These are phyloP conservation scores for Colletotrichum cordylinicola DNA, from an alignment of 2,329 filamentous ascomycete genomes.

Conservation along the genomic window DNA sequence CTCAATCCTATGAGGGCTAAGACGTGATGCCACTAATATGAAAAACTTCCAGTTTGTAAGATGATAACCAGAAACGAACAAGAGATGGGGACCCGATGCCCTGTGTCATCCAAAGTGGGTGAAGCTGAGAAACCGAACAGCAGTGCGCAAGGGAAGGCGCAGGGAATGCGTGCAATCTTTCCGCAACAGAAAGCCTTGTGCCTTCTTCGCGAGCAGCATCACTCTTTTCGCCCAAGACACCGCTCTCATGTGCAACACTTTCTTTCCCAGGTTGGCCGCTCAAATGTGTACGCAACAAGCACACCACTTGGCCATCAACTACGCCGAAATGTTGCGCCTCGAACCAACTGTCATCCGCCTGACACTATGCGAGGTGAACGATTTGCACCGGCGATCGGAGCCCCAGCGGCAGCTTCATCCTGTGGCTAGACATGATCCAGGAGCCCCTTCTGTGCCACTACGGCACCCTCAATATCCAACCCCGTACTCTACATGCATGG, in stretches of 20 bases:
- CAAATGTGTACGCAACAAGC: neutral
- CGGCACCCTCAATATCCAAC: neutral
- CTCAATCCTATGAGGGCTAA: neutral
- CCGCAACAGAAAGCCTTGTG: neutral
- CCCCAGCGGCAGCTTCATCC: neutral
- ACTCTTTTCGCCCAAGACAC: neutral
- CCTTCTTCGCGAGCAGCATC: neutral
- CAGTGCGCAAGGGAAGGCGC: neutral
- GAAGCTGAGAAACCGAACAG: neutral
- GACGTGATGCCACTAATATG: neutral
- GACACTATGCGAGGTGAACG: slow-evolving; percentile 46
- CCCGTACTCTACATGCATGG: neutral
- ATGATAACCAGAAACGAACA: neutral
- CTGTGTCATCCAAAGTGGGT: neutral
- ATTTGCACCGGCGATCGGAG: slow-evolving; percentile 30
- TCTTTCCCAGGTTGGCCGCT: neutral
- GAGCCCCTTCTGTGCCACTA: neutral
- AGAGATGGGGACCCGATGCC: neutral
- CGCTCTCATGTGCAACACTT: neutral
- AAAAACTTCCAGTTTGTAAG: neutral
- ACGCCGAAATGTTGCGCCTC: slow-evolving; percentile 44
- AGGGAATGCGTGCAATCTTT: neutral
- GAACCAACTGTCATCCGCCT: slow-evolving; percentile 43
- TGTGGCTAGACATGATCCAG: neutral
- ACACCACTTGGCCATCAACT: neutral